These are phyloP conservation scores for Nigrospora sphaerica DNA, from an alignment of 2,329 filamentous ascomycete genomes.

Conservation along the genomic window DNA sequence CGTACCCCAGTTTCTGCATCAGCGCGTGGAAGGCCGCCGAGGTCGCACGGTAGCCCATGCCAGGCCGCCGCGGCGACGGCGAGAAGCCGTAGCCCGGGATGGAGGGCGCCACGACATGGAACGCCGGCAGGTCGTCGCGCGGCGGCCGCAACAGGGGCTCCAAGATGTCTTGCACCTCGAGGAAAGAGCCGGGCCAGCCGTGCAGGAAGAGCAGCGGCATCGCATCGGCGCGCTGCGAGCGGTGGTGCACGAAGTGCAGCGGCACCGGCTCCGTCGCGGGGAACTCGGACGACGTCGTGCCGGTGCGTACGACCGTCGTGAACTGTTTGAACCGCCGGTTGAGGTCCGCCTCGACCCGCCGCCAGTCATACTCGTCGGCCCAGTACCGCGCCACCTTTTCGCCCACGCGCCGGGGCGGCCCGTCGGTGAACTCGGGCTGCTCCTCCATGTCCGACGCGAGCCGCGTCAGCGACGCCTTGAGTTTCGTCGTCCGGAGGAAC, in stretches of 20 bases:
- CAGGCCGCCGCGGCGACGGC: constrained; percentile 17
- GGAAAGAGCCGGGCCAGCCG: constrained; percentile 34
- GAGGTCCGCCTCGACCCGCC: constrained; percentile 1
- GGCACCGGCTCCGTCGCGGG: not conserved
- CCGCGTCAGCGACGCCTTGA: constrained; percentile 3
- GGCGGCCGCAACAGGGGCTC: constrained; percentile 20
- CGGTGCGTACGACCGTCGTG: not conserved
- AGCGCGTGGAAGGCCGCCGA: constrained; percentile 26
- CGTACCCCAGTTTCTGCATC: constrained; percentile 32
- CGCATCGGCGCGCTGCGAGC: constrained; percentile 17
- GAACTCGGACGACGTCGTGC: too few species aligned
- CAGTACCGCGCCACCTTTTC: constrained; percentile 1
- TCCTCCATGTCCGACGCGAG: not conserved
- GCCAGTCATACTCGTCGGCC: constrained; percentile 3
- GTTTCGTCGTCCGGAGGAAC: not conserved
- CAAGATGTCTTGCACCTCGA: constrained; percentile 28
- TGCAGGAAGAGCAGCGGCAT: constrained; percentile 34
- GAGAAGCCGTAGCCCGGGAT: constrained; percentile 38
- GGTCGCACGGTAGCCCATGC: constrained; percentile 21
- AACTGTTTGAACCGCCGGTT: constrained; percentile 1
- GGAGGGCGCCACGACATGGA: constrained; percentile 39
- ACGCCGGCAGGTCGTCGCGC: constrained; percentile 23
- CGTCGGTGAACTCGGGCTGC: not conserved
- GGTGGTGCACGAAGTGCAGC: constrained; percentile 22
- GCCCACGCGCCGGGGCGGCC: not conserved